Evolutionary conservation across 2,329 filamentous ascomycete genomes (phyloP), one percentile per base, ranked within the genome.

Genomic region (Drechslerella stenobrocha): DNA sequence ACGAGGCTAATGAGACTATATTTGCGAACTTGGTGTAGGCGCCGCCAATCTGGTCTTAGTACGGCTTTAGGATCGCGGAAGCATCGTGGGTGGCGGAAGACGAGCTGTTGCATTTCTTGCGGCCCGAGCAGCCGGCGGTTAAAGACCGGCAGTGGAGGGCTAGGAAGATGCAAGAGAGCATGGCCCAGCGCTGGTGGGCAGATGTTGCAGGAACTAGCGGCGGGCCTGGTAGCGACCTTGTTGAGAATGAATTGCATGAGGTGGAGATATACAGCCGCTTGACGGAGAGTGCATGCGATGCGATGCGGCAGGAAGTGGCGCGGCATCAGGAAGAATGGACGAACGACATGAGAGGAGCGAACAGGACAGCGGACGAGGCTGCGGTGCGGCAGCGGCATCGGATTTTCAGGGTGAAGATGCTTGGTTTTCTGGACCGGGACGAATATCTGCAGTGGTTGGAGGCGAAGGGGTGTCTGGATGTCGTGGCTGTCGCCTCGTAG

Each of bases 11-110:
- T n/a, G n/a, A n/a, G n/a, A n/a, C n/a, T n/a, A n/a, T n/a, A n/a
- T n/a, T n/a, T n/a, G n/a, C n/a, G n/a, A n/a, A n/a, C n/a, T n/a
- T n/a, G n/a, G n/a, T 26, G 6, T 26, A 47, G 52, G 34, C 30
- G 3, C 15, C 44, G 15, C 18, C 40, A 6, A 40, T 44, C 20
- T 58, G 44, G 53, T 50, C 53, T 6, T 58, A 58, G 53, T 50
- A 58, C 34, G 53, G 53, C 32, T 46, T 40, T 18, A 40, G 32
- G 20, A 40, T 50, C 22, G 30, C 34, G 37, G 40, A 46, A n/a
- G 22, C 44, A 26, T 5, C n/a, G n/a, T 55, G 24, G 22, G 15
- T 4, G 11, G n/a, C 1, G n/a, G 23, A 44, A 15, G 51, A 37
- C 2, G 7, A 3, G 7, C 34, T 53, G 18, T 8, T 28, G 18